Evolutionary conservation across 2,329 filamentous ascomycete species (phyloP).

Genomic region (Emergomyces pasteurianus): DNA sequence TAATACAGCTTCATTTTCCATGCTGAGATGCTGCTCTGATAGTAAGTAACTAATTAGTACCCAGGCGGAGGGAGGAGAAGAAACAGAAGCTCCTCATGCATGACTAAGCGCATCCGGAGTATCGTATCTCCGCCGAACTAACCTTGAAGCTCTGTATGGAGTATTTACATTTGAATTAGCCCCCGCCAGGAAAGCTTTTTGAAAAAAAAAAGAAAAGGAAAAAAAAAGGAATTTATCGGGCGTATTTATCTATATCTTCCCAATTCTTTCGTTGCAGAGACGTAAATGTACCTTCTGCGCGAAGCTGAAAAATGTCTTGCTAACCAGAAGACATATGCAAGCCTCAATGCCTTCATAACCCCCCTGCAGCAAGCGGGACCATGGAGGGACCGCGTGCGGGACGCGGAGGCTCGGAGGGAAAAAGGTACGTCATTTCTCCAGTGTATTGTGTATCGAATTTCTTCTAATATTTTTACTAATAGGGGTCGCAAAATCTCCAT

Average conservation of each 20-base stretch:
- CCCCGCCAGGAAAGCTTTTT: no score
- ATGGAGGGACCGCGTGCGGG: constrained; percentile 26
- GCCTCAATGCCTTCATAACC: constrained; percentile 32
- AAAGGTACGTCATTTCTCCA: constrained; percentile 17
- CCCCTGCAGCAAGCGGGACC: constrained; percentile 21
- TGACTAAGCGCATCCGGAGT: background rate
- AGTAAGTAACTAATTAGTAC: no score
- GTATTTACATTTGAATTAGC: no score
- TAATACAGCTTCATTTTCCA: no score
- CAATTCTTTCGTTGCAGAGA: background rate
- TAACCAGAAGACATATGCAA: constrained; percentile 25
- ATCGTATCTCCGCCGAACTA: background rate
- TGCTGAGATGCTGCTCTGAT: no score
- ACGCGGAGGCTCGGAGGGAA: constrained; percentile 26
- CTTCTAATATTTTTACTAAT: background rate
- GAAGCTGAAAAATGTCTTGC: constrained; percentile 33
- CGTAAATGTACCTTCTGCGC: constrained; percentile 34
- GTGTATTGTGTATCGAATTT: background rate
- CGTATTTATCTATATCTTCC: background rate
- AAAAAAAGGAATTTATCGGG: no score
- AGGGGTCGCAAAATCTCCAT: constrained; percentile 17
- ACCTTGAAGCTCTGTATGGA: no score
- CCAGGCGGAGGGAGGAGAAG: no score
- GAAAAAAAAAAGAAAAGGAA: no score
- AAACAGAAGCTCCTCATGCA: no score